Conservation (phyloP, 192 early-diverging fungal species). For the Chytriomyces hyalinus region DNA sequence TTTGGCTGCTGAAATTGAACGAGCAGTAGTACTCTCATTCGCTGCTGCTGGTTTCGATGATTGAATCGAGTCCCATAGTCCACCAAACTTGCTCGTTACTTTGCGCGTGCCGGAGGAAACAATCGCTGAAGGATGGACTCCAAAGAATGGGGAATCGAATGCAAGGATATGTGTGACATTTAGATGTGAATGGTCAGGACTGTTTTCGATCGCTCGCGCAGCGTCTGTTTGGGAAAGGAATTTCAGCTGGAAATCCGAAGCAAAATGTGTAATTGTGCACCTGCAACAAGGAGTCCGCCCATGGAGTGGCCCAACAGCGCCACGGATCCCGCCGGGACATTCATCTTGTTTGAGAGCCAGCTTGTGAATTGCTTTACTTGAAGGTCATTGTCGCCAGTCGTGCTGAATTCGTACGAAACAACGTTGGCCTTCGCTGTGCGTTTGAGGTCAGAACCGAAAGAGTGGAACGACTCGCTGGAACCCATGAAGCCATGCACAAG, state of each 20-base stretch:
- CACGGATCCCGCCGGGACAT: conserved; percentile 40
- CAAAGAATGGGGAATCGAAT: conserved; percentile 63
- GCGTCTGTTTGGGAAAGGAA: no score
- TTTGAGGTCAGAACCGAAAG: conserved; percentile 45
- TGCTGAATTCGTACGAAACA: conserved; percentile 46
- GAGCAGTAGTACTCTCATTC: not conserved
- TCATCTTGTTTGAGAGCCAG: conserved; percentile 44
- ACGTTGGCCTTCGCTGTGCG: conserved; percentile 27
- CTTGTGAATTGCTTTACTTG: conserved; percentile 34
- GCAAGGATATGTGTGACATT: conserved; percentile 57
- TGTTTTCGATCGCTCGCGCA: conserved; percentile 1
- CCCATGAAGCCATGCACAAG: conserved; percentile 62
- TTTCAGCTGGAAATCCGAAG: no score
- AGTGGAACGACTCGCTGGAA: conserved; percentile 47
- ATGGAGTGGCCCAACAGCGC: conserved; percentile 56
- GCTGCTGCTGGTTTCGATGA: not conserved
- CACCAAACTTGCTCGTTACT: not conserved
- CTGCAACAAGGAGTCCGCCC: conserved; percentile 55
- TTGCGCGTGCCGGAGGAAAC: conserved; percentile 45
- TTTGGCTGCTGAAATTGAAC: not conserved
- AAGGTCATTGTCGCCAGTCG: conserved; percentile 44
- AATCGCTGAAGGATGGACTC: conserved; percentile 48
- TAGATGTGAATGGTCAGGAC: conserved; percentile 29
- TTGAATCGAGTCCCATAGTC: not conserved
- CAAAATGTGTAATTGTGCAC: no score